phyloP scores from a whole-genome alignment of 2,329 filamentous ascomycete species.

The Beauveria bassiana region DNA sequence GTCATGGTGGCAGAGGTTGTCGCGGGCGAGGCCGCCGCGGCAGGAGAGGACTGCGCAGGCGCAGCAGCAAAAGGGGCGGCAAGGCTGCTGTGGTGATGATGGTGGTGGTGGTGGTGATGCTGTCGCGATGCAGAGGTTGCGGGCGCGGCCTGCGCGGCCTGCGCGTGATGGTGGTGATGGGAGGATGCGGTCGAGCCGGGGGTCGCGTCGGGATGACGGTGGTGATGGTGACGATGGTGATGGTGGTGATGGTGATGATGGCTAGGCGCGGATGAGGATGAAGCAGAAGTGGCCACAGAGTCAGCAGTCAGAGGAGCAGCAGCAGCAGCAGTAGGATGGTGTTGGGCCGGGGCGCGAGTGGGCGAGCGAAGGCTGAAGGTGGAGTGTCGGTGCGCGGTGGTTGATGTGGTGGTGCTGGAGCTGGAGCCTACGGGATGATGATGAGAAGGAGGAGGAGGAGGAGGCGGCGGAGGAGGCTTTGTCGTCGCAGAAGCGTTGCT shows the following conservation, averaged over 20 bases:
- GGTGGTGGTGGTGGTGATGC: slow-evolving; percentile 13
- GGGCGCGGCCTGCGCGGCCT: not conserved
- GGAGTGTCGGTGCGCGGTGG: slow-evolving; percentile 31
- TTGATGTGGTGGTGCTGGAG: not conserved
- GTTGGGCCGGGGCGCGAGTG: slow-evolving; percentile 22
- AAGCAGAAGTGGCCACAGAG: not conserved
- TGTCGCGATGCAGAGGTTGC: not conserved
- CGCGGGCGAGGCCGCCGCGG: slow-evolving; percentile 6
- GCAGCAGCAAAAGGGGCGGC: slow-evolving; percentile 15
- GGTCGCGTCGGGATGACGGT: slow-evolving; percentile 14
- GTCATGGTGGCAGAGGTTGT: slow-evolving; percentile 5
- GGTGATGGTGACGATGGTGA: slow-evolving; percentile 22
- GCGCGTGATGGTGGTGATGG: slow-evolving; percentile 17
- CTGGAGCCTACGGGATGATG: not conserved
- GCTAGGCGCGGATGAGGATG: slow-evolving; percentile 8
- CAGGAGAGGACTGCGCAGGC: slow-evolving; percentile 5
- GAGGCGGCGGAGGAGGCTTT: too few relatives aligned
- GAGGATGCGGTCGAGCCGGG: slow-evolving; percentile 18
- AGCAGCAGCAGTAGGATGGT: slow-evolving; percentile 17
- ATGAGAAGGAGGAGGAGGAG: not conserved
- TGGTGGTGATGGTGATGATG: slow-evolving; percentile 22
- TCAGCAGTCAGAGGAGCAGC: not conserved
- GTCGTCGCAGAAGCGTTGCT: slow-evolving; percentile 10
- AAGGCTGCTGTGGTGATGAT: slow-evolving; percentile 12
- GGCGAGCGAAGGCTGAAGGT: slow-evolving; percentile 44